Percentiles rank a stretch among this genome's conserved stretches.
Conservation (phyloP, 768 basidiomycete species). For the Chalciporus chontae region DNA sequence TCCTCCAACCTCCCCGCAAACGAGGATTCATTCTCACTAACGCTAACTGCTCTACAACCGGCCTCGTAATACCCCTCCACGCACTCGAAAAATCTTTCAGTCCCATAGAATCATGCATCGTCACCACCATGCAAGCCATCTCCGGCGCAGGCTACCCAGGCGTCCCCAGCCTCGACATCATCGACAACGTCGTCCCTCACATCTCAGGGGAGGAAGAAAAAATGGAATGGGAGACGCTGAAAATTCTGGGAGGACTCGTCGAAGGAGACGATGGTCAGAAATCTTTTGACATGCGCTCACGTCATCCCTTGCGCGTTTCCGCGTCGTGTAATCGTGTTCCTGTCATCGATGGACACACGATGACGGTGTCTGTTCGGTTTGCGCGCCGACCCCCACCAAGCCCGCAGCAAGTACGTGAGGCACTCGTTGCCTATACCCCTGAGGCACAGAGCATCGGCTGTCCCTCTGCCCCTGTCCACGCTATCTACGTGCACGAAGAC, state of each 20-base stretch:
- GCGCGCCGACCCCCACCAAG: constrained; percentile 74
- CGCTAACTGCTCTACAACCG: constrained; percentile 97
- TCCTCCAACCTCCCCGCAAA: constrained; percentile 62
- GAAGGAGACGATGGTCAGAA: constrained; percentile 51
- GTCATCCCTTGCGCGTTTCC: constrained; percentile 81
- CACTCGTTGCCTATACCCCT: constrained; percentile 67
- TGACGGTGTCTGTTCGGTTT: constrained; percentile 87
- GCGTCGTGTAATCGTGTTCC: constrained; percentile 95
- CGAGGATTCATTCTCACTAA: constrained; percentile 97
- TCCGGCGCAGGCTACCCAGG: constrained; percentile 98
- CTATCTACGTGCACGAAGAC: constrained; percentile 91
- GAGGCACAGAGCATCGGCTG: constrained; percentile 73
- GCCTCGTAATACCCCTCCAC: constrained; percentile 83
- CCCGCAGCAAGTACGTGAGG: constrained; percentile 84
- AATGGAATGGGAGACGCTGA: constrained; percentile 98
- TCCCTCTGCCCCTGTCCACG: constrained; percentile 81
- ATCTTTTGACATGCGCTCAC: constrained; percentile 81
- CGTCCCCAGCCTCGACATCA: constrained; percentile 80
- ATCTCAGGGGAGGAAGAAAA: constrained; percentile 96
- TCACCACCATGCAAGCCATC: constrained; percentile 97
- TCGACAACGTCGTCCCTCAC: constrained; percentile 95
- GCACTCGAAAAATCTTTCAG: constrained; percentile 91
- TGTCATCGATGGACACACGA: constrained; percentile 93
- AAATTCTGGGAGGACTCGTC: constrained; percentile 86
- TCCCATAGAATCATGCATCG: constrained; percentile 85